Base-by-base conservation (phyloP, 331 rosid species). In the Dryas integrifolia region DNA sequence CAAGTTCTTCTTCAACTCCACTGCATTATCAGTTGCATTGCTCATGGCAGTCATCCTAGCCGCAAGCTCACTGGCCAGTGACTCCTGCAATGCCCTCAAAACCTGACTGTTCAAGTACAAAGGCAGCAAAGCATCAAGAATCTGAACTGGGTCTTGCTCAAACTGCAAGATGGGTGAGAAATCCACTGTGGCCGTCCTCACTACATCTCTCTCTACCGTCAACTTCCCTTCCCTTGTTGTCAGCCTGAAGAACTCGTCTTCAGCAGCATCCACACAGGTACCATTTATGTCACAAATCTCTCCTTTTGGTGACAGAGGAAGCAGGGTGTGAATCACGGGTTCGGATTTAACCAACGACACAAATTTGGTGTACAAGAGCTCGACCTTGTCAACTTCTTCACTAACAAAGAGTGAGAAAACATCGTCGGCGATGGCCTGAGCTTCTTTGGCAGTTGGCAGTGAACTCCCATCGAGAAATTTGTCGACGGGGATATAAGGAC, bases 141-240 rank as follows among this genome's bases (percentile, higher is more conserved):
- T 92, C 88, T 92, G 98, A 76, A 87, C 96, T 0, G 98, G 98
- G 58, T 90, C 98, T 64, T 92, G 98, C 85, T 92, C 98, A 66
- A 92, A 92, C 73, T 90, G 83, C 86, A 92, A 77, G 40, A 88
- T 84, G 0, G 96, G 88, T 0, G 95, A 82, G 72, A 85, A 92
- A 11, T 90, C 95, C 3, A 65, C 7, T 0, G 96, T 86, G 15
- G 45, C 15, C 6, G 92, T 74, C 70, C 88, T 86, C 82, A 85
- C 77, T 5, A 35, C 49, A 62, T 85, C 98, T 61, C 96, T 85
- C 79, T 92, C 96, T 67, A 92, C 85, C 1, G 92, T 92, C 75
- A 92, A 76, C 67, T 84, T 90, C 21, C 98, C 98, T 80, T 88
- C 96, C 58, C 83, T 90, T 1, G 98, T 92, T 61, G 96, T 92